A percentile compares a stretch with the other conserved stretches of the same genome.
Conservation (phyloP, 768 basidiomycete genomes). For the Amanita rimosa region DNA sequence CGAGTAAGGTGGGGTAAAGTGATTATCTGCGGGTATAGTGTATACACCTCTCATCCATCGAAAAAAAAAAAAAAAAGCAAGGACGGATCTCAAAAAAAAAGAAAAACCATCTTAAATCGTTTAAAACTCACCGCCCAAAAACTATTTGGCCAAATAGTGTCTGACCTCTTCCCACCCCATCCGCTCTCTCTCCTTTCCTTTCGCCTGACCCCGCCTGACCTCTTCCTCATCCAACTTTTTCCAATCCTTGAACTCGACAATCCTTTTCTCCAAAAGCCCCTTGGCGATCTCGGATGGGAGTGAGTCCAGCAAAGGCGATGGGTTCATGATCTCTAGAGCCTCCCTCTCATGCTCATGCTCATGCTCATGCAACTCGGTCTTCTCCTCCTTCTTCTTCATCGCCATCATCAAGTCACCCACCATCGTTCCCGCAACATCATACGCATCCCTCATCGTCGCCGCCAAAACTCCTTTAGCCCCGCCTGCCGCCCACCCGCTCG, state of each 20-base stretch:
- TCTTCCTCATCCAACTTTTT: constrained; percentile 65
- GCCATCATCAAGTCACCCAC: constrained; percentile 15
- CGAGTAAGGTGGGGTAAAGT: too few relatives aligned
- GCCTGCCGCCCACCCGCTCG: constrained; percentile 87
- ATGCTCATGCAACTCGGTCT: too few relatives aligned
- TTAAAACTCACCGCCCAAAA: neutral
- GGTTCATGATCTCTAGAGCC: constrained; percentile 18
- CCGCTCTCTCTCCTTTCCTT: constrained; percentile 67
- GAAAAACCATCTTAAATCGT: too few relatives aligned
- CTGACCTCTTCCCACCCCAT: constrained; percentile 58
- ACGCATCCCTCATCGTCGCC: constrained; percentile 88
- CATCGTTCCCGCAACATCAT: constrained; percentile 64
- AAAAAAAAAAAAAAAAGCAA: neutral
- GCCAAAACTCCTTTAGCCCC: constrained; percentile 91
- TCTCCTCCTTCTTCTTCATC: too few relatives aligned
- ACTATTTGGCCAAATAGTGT: constrained; percentile 16
- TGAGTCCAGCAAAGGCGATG: constrained; percentile 28
- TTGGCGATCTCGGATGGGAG: constrained; percentile 36
- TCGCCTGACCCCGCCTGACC: constrained; percentile 36
- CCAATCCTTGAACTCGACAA: constrained; percentile 70
- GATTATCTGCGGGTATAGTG: too few relatives aligned
- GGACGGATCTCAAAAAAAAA: too few relatives aligned
- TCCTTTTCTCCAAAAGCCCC: constrained; percentile 25
- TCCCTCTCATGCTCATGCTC: too few relatives aligned
- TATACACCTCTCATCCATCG: too few relatives aligned